Base-by-base conservation (phyloP, 2,329 filamentous ascomycete species). In the Venturia pyrina region DNA sequence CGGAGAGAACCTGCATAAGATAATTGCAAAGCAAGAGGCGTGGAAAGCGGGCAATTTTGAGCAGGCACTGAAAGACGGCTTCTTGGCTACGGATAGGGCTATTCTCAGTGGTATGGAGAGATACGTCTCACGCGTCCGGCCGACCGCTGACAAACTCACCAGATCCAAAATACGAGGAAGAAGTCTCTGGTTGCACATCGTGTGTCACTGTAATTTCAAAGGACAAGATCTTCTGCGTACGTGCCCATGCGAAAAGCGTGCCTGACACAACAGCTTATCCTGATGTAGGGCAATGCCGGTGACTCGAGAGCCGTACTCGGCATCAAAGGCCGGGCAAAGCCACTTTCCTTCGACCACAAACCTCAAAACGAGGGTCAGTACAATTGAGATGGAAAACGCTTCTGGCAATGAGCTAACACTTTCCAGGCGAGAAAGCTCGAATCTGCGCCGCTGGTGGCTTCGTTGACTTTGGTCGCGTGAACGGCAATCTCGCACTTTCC, bases 291-390 rank as follows among this genome's bases (percentile, higher is more conserved):
- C 73, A 99, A 99, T 76, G 91, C 95, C 69, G 95, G 95, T 75
- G 95, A 99, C 78, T 99, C 95, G 69, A 87, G 95, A 81, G 91
- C 89, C 74, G 95, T 99, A 34, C 80, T 99, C 70, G 95, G 95
- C 72, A 91, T 99, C 74, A 99, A 98, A 81, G 95, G 95, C 70
- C 87, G 95, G 73, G 95, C 95, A 71, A 99, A 98, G 81, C 95
- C 95, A 64, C 83, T 99, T 68, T 99, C 95, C n/a, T 96, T 96
- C 75, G 95, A 99, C 77, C 95, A 99, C 83, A 99, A 99, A 81
- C 95, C 95, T 53, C 93, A 97, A 77, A 97, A 98, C 72, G 95
- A 99, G 85, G 91, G 92, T 96, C 75, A 56, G 32, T 66, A 24
- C 17, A 40, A 40, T 44, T 21, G 11, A 17, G 34, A 43, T 5